Evolutionary conservation across 345 rosid species (phyloP).

Genomic region (Syzygium aromaticum): DNA sequence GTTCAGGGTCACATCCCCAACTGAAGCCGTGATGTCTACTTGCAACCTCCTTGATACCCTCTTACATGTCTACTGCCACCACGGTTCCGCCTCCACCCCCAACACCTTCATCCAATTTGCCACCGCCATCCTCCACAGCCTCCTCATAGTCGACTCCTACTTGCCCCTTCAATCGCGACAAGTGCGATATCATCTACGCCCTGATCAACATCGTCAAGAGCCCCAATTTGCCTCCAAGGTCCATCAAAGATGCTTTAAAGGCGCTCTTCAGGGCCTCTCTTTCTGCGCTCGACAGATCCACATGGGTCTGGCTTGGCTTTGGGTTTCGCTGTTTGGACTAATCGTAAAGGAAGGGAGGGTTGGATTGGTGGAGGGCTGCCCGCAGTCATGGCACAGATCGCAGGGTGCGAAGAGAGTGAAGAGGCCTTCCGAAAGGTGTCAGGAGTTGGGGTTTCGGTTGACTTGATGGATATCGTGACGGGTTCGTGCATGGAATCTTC

Average conservation of each 20-base stretch:
- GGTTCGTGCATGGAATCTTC: constrained; percentile 26
- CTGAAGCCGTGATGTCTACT: constrained; percentile 56
- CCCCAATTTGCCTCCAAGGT: too few relatives aligned
- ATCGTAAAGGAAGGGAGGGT: constrained; percentile 56
- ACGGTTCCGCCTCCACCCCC: constrained; percentile 35
- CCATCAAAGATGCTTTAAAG: too few relatives aligned
- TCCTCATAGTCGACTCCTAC: constrained; percentile 54
- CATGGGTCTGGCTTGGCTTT: constrained; percentile 48
- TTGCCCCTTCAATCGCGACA: constrained; percentile 33
- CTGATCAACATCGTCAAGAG: too few relatives aligned
- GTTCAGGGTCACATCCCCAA: too few relatives aligned
- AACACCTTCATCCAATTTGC: constrained; percentile 60
- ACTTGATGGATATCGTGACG: constrained; percentile 49
- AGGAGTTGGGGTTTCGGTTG: constrained; percentile 46
- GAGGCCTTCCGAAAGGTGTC: constrained; percentile 47
- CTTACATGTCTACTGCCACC: constrained; percentile 63
- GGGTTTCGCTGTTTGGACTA: constrained; percentile 46
- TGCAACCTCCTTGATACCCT: constrained; percentile 78
- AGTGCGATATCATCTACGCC: too few relatives aligned
- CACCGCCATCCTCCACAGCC: constrained; percentile 76
- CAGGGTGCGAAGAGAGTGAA: constrained; percentile 75
- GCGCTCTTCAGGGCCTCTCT: too few relatives aligned
- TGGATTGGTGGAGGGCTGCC: constrained; percentile 88
- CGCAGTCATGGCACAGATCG: constrained; percentile 80
- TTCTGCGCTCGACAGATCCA: too few relatives aligned